A percentile compares a stretch with the other conserved stretches of the same genome.
Evolutionary conservation across 2,329 filamentous ascomycete genomes (phyloP).

Genomic region (Diaporthe caulivora): DNA sequence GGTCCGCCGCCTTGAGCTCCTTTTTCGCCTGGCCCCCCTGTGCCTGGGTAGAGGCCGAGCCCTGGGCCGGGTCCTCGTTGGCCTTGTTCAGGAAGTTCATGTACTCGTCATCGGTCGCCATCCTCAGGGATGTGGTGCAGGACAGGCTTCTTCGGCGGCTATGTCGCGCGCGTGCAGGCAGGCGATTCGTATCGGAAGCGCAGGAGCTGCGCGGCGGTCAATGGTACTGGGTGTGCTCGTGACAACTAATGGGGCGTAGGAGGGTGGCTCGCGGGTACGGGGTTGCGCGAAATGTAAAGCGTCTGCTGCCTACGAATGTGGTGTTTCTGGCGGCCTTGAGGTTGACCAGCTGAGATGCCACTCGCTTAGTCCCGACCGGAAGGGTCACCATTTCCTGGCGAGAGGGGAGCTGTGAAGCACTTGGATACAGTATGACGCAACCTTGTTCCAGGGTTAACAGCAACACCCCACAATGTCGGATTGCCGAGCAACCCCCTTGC

Average conservation of each 20-base stretch:
- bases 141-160: neutral
- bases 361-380: neutral
- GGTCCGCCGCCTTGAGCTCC: slow-evolving; percentile 66
- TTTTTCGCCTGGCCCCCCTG: slow-evolving; percentile 41
- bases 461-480: neutral
- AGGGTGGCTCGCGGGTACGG: no score
- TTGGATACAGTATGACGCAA: slow-evolving; percentile 30
- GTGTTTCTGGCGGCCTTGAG: neutral
- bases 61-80: slow-evolving; percentile 80
- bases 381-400: slow-evolving; percentile 24
- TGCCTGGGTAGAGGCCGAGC: slow-evolving; percentile 53
- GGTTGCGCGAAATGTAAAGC: neutral
- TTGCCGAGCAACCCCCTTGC: neutral
- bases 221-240: neutral
- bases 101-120: slow-evolving; percentile 87
- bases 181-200: neutral
- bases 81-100: slow-evolving; percentile 88
- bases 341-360: slow-evolving; percentile 3
- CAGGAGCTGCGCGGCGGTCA: neutral
- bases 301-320: neutral
- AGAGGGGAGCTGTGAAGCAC: slow-evolving; percentile 15
- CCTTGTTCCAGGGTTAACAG: slow-evolving; percentile 2
- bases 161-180: slow-evolving; percentile 27
- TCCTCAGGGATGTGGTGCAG: slow-evolving; percentile 49
- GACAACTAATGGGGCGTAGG: neutral